Evolutionary conservation across 768 basidiomycete genomes (phyloP), one percentile per base, ranked within the genome.

Genomic region (Naganishia antarctica): DNA sequence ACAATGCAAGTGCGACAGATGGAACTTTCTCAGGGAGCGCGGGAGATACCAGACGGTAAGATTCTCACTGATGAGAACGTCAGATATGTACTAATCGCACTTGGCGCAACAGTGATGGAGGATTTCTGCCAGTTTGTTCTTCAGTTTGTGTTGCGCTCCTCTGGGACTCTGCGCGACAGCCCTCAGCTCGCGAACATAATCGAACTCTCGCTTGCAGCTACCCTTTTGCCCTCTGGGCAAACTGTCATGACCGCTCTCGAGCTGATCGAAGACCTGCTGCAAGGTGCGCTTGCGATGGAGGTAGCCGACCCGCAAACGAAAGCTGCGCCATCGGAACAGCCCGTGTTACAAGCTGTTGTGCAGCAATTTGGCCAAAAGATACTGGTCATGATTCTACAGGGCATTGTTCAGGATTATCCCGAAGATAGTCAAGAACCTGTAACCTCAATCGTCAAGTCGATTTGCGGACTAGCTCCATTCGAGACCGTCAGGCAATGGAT

Each of bases 1-100:
- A 94, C 89, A 18, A 81, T 80, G 63, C 88, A 88, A 72, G 73
- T 91, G 3, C 83, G 87, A 13, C 76, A 80, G 47, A 68, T 92
- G 47, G 75, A 98, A 61, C 85, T 87, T 69, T 78, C 82, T 26
- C 87, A 88, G 70, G 75, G 82, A 7, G 84, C 90, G 18, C 79
- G 83, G 28, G 86, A 88, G 62, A 82, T 96, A 40, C 91, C 93
- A 40, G 96, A 98, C 79, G 86, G 96, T 97, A 70, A 73, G 88
- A 4, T 16, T 11, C 44, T 9, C 18, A 2, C 37, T n/a, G 45
- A 15, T 25, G 40, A 40, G 23, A 31, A 63, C 47, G 7, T 44
- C 25, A 13, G 3, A 15, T 13, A 9, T 23, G 8, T 1, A 40
- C 64, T 64, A 50, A 63, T 59, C 25, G 26, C 16, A 29, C 15